Conservation (phyloP, 108 stramenopile species). For the Thalassiosira profunda region DNA sequence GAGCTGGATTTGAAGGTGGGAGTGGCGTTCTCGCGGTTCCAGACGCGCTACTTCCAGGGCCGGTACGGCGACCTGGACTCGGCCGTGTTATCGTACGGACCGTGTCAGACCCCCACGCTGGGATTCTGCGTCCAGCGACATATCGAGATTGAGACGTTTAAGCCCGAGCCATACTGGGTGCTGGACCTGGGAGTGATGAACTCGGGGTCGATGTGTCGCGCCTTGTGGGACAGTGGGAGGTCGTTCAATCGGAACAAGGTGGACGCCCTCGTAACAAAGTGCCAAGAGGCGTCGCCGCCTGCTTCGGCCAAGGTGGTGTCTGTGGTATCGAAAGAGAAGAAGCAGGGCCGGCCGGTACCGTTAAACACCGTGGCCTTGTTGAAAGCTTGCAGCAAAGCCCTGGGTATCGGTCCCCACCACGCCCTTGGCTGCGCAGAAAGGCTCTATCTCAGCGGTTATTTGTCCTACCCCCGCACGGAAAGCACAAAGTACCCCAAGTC, state of each 20-base stretch:
- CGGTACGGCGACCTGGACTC: slow-evolving; percentile 93
- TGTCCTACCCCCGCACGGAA: slow-evolving; percentile 90
- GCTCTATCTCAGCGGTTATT: slow-evolving; percentile 86
- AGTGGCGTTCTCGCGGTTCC: slow-evolving; percentile 96
- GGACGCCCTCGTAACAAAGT: slow-evolving; percentile 53
- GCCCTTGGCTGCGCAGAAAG: slow-evolving; percentile 83
- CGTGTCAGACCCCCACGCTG: slow-evolving; percentile 97
- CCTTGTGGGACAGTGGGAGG: slow-evolving; percentile 72
- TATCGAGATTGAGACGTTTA: slow-evolving; percentile 94
- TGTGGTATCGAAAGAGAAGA: slow-evolving; percentile 81
- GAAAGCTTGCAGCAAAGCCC: slow-evolving; percentile 85
- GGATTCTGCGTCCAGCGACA: slow-evolving; percentile 98
- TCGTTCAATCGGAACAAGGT: slow-evolving; percentile 78
- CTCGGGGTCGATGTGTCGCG: slow-evolving; percentile 72
- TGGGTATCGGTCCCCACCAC: slow-evolving; percentile 86
- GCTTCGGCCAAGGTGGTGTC: slow-evolving; percentile 57
- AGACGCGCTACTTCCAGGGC: slow-evolving; percentile 93
- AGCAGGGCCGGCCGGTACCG: slow-evolving; percentile 86
- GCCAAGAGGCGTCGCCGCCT: slow-evolving; percentile 47
- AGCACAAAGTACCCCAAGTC: slow-evolving; percentile 83
- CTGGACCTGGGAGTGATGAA: slow-evolving; percentile 81
- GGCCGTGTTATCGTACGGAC: slow-evolving; percentile 93
- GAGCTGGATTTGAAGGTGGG: slow-evolving; percentile 98
- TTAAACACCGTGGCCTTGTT: slow-evolving; percentile 83
- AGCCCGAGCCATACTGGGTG: slow-evolving; percentile 90